These are phyloP conservation scores for Globisporangium splendens DNA, from an alignment of 352 stramenopile genomes.

Conservation along the genomic window DNA sequence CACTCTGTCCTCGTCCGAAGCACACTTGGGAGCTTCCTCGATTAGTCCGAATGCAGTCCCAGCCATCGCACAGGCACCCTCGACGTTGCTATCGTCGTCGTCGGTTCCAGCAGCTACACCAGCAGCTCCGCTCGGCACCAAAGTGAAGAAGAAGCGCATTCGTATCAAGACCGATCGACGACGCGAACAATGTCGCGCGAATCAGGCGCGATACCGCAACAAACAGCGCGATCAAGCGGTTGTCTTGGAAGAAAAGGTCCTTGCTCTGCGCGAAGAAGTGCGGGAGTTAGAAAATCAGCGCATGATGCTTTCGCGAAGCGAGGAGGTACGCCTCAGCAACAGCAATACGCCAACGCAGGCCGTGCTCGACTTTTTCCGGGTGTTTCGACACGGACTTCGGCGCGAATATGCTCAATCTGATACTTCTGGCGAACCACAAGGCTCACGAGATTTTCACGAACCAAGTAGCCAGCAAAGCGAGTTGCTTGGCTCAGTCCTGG, in stretches of 20 bases:
- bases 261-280: conserved; percentile 17
- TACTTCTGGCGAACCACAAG: not conserved
- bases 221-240: conserved; percentile 18
- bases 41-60: too few species aligned
- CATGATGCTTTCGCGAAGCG: not conserved
- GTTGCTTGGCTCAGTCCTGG: conserved; percentile 37
- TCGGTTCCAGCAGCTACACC: too few species aligned
- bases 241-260: conserved; percentile 16
- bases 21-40: too few species aligned
- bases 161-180: conserved; percentile 23
- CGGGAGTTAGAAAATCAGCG: conserved; percentile 19
- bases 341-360: not conserved
- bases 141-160: conserved; percentile 12
- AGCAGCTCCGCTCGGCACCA: not conserved
- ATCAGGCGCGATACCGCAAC: conserved; percentile 31
- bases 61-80: too few species aligned
- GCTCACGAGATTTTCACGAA: not conserved
- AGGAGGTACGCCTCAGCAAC: not conserved
- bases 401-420: not conserved
- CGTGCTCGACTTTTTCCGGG: conserved; percentile 15
- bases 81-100: too few species aligned
- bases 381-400: conserved; percentile 18
- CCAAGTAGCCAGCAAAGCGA: conserved; percentile 21
- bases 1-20: too few species aligned
- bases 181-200: conserved; percentile 29